These are phyloP conservation scores for Hyaloscypha hepaticicola DNA, from an alignment of 495 filamentous ascomycete genomes.

Conservation along the genomic window DNA sequence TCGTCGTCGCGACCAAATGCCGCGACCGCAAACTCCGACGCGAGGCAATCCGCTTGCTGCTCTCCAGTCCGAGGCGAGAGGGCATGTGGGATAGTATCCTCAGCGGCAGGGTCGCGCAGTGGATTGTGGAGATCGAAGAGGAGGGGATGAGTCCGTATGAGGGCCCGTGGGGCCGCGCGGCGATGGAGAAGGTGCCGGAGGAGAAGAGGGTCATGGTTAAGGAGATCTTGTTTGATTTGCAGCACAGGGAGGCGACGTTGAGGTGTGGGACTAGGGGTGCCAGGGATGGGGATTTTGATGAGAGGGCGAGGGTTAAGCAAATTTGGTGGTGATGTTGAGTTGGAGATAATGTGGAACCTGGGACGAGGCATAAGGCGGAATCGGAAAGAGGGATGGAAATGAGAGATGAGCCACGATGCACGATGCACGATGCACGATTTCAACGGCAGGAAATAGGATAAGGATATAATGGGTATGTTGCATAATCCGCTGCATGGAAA, in stretches of 20 bases:
- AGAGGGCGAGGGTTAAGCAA: constrained; percentile 41
- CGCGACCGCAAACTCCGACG: constrained; percentile 45
- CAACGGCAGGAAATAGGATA: too few species aligned
- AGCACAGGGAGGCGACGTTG: constrained; percentile 45
- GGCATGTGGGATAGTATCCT: constrained; percentile 45
- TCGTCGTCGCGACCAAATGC: constrained; percentile 43
- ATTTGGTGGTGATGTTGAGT: constrained; percentile 47
- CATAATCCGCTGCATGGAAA: too few species aligned
- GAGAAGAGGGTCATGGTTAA: constrained; percentile 54
- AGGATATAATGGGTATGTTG: too few species aligned
- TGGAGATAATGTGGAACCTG: too few species aligned
- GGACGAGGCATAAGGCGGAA: too few species aligned
- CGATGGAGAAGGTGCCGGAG: constrained; percentile 30
- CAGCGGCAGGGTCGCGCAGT: constrained; percentile 25
- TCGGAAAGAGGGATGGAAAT: too few species aligned
- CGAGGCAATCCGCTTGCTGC: constrained; percentile 43
- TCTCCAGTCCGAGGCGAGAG: constrained; percentile 41
- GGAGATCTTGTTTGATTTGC: constrained; percentile 53
- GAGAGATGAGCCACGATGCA: too few species aligned
- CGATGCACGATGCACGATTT: too few species aligned
- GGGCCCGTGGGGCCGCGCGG: neutral
- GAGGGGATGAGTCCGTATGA: constrained; percentile 20
- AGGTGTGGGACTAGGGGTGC: constrained; percentile 51
- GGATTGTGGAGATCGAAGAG: constrained; percentile 34
- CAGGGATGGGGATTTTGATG: constrained; percentile 44